These are phyloP conservation scores for Pichia insulana DNA, from an alignment of 805 yeast genomes.

Conservation along the genomic window DNA sequence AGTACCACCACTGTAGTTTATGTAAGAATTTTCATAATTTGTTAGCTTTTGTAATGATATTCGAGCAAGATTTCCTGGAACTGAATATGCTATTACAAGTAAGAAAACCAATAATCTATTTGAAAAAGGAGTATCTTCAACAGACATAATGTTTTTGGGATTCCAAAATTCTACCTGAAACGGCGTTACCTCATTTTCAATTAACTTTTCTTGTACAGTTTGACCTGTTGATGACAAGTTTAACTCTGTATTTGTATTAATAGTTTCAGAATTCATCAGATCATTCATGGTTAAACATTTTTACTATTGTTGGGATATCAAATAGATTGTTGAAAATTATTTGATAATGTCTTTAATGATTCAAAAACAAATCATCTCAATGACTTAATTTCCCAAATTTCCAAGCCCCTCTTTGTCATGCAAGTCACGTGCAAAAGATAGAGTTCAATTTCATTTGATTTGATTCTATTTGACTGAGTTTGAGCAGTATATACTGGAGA, in stretches of 20 bases:
- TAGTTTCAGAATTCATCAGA: too few species aligned
- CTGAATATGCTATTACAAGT: slow-evolving; percentile 9
- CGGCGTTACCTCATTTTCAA: slow-evolving; percentile 9
- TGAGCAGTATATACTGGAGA: too few species aligned
- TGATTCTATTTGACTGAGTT: too few species aligned
- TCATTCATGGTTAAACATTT: neutral
- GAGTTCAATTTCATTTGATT: too few species aligned
- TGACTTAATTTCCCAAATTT: too few species aligned
- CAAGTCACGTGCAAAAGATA: neutral
- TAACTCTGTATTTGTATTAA: neutral
- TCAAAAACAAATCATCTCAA: too few species aligned
- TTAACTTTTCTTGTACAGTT: slow-evolving; percentile 11
- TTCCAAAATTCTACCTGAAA: slow-evolving; percentile 13
- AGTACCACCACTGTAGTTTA: slow-evolving; percentile 14
- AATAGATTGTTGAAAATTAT: too few species aligned
- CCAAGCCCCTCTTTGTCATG: too few species aligned
- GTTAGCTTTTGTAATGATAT: slow-evolving; percentile 13
- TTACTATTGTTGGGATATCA: too few species aligned
- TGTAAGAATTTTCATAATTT: slow-evolving; percentile 11
- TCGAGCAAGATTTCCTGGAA: slow-evolving; percentile 14
- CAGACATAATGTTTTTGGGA: slow-evolving; percentile 11
- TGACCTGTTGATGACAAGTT: neutral
- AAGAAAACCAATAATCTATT: slow-evolving; percentile 8
- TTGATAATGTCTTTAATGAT: too few species aligned
- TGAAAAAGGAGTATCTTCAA: slow-evolving; percentile 16